Base-by-base conservation (phyloP, 2,329 filamentous ascomycete species). In the Coniochaeta sp. region DNA sequence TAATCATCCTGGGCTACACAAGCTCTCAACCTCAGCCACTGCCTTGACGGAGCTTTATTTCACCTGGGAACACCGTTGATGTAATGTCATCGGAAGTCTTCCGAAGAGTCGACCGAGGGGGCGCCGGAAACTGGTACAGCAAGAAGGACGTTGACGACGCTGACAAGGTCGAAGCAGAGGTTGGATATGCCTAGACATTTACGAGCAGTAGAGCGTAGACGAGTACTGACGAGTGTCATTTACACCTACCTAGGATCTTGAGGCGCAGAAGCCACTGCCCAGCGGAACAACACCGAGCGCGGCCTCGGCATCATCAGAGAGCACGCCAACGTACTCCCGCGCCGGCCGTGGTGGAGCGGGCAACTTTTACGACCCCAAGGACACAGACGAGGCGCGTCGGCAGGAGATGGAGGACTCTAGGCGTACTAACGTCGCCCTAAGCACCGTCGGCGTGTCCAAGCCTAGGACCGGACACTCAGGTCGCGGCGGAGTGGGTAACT, bases 71-170 rank as follows among this genome's bases (percentile, higher is more conserved):
- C 19, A 47, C 6, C 43, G 43, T 12, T 2, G 40, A 44, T 19
- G 47, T 26, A 6, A 52, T 52, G 47, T 52, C 47, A 17, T 52
- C 47, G 61, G 81, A 81, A 66, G 75, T 75, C 58, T 81, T 80
- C 64, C 76, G 77, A 64, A 78, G 77, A 61, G 77, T 80, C 47
- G 85, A 86, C 60, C 81, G 86, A 57, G 86, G 86, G 59, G 86
- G 86, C 57, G 85, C 85, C 6, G 86, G 86, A 58, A 89, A 89
- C 72, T 86, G 81, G 70, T 80, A 79, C 67, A 76, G 76, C 67
- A 77, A 80, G 63, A 76, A 80, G 64, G 78, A 84, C 61, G 70
- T 81, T 28, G 76, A 83, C 31, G 77, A 81, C 33, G 75, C 71
- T 54, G 67, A 69, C 60, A 74, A 72, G 63, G 70, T 65, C 19